Evolutionary conservation across 2,329 filamentous ascomycete species (phyloP), one percentile per base, ranked within the genome.

Genomic region (Chrysoporthe puriensis): DNA sequence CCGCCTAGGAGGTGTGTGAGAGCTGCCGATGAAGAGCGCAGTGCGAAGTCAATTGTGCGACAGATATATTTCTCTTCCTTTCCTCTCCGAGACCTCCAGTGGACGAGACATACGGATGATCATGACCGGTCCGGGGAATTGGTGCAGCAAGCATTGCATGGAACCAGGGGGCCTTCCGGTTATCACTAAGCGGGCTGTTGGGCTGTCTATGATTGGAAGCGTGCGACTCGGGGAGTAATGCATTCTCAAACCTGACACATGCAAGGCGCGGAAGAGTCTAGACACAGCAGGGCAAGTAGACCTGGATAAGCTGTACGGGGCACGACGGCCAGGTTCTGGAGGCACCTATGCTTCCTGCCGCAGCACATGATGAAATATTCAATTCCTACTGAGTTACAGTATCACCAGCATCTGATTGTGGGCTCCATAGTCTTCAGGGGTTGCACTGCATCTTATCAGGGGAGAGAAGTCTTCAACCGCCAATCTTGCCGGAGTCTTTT

Each of bases 351-450:
- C 40, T 26, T 61, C 66, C 56, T 64, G 48, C 46, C 42, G 67
- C 59, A 34, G 50, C 68, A 70, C 62, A 60, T 63, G 59, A 66
- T 63, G 68, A 64, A 63, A 46, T 42, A 63, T 68, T 63, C 60
- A 48, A 57, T 68, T 67, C 57, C 58, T 52, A 26, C 34, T 32
- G 7, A n/a, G 43, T 16, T 42, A 50, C 46, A 65, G 42, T 11
- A 6, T 21, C 9, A 40, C 9, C 44, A 6, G 16, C 40, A 46
- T 44, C 34, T 50, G n/a, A 32, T 48, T 18, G 21, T 46, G 43
- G 34, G 16, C 43, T 61, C 13, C 7, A 11, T 5, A 26, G 4
- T 9, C 11, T 21, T 9, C 48, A 26, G 18, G 4, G 18, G 11
- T 13, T 46, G 44, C 44, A 46, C 18, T 13, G 5, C 26, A 26